Evolutionary conservation across 2,329 filamentous ascomycete genomes (phyloP), one percentile per base, ranked within the genome.

Genomic region (Monosporascus sp.): DNA sequence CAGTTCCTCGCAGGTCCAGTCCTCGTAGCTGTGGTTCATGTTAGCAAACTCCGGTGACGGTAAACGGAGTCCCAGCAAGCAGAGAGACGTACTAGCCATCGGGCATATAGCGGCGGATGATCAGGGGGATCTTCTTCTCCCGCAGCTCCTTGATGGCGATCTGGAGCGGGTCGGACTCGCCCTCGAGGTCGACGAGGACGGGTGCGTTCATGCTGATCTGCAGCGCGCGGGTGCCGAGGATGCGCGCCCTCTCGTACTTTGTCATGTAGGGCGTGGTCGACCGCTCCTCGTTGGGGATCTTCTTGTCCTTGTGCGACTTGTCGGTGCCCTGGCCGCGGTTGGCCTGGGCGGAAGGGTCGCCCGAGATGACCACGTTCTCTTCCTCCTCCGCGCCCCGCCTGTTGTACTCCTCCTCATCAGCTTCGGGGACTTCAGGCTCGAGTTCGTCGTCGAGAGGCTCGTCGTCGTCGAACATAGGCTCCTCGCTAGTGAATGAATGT

Each of bases 151-250:
- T 97, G 72, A 97, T 89, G 24, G 94, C 94, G 69, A 99, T 97
- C 74, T 97, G 91, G 52, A 99, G 78, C 45, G 94, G 94, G 76
- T 99, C 94, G 50, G 94, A 97, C 79, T 97, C 93, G 67, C 94
- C 94, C 73, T 97, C 94, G 37, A 97, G 82, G 69, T 99, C 94
- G 50, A 99, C 94, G 46, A 99, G 81, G 31, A 97, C 92, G 3
- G 94, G 94, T 55, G 94, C 94, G 72, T 97, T 97, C 87, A 97
- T 96, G 76, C 94, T 97, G 68, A 99, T 97, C 74, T 99, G 94
- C 68, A 97, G 74, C 41, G 94, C 94, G 61, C 94, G 82, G 41
- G 94, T 97, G 48, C 94, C 94, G 59, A 99, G 76, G 55, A 99
- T 93, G 68, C 94, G 86, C 58, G 94, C 94, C 64, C 87, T 84